These are phyloP conservation scores for Kockiozyma suomiensis DNA, from an alignment of 805 yeast species.

Conservation along the genomic window DNA sequence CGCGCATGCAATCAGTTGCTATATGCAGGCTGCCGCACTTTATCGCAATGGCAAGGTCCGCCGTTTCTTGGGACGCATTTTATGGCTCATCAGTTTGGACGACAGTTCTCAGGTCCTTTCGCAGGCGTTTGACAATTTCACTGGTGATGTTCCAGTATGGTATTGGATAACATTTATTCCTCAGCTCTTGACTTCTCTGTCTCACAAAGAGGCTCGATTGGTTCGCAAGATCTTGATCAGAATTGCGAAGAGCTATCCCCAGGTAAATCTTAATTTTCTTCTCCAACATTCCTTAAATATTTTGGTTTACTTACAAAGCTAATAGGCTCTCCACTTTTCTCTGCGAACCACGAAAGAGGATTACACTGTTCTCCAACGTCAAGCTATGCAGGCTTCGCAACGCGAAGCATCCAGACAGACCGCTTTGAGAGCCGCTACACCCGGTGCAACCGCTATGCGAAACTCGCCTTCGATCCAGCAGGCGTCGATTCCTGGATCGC, in stretches of 20 bases:
- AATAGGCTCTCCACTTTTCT: constrained; percentile 83
- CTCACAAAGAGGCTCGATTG: constrained; percentile 86
- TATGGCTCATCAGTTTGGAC: constrained; percentile 92
- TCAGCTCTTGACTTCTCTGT: constrained; percentile 82
- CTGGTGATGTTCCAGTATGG: constrained; percentile 99
- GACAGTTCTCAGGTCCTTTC: constrained; percentile 79
- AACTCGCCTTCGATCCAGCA: constrained; percentile 28
- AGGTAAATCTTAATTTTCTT: constrained; percentile 40
- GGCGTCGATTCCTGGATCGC: constrained; percentile 25
- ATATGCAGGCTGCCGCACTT: constrained; percentile 94
- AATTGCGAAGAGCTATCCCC: constrained; percentile 96
- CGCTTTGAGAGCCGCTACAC: constrained; percentile 16
- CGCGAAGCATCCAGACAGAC: constrained; percentile 33
- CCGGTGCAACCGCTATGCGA: constrained; percentile 31
- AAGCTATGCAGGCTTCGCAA: constrained; percentile 56
- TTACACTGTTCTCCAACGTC: constrained; percentile 81
- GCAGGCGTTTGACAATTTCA: constrained; percentile 84
- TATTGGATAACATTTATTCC: constrained; percentile 98
- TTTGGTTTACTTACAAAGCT: neutral
- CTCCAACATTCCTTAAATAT: neutral
- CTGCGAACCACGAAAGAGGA: constrained; percentile 94
- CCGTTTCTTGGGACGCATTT: constrained; percentile 79
- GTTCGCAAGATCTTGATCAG: constrained; percentile 86
- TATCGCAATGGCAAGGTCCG: constrained; percentile 92
- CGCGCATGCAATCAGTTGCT: constrained; percentile 91